These are phyloP conservation scores for Kalanchoe fedtschenkoi DNA, from an alignment of 164 flowering plant genomes.

Conservation along the genomic window DNA sequence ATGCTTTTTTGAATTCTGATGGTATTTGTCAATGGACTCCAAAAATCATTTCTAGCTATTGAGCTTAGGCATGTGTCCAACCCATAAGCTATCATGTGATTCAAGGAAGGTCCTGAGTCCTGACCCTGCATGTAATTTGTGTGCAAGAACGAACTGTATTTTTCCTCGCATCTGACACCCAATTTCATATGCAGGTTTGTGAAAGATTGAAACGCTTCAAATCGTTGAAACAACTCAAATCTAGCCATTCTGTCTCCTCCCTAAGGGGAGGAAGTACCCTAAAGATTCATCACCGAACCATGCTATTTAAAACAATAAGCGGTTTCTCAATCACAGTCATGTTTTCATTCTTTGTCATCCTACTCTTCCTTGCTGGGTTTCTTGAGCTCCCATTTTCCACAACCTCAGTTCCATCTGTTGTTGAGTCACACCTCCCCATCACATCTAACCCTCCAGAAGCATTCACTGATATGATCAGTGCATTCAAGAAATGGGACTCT, in stretches of 20 bases:
- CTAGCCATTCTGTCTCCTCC: background rate
- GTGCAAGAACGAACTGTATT: too few species aligned
- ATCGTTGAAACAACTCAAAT: background rate
- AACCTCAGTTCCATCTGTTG: constrained; percentile 23
- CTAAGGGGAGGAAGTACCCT: background rate
- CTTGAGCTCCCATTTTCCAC: constrained; percentile 8
- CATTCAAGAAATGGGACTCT: constrained; percentile 78
- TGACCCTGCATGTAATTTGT: too few species aligned
- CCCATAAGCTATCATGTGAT: too few species aligned
- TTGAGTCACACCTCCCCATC: constrained; percentile 7
- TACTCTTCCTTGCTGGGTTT: background rate
- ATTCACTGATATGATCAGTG: constrained; percentile 48
- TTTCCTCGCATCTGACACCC: background rate
- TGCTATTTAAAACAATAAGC: background rate
- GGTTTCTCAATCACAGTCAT: background rate
- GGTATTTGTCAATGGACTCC: too few species aligned
- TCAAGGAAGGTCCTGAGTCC: too few species aligned
- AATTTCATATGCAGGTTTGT: background rate
- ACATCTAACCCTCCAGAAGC: constrained; percentile 29
- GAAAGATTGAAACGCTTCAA: background rate
- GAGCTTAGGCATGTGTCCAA: too few species aligned
- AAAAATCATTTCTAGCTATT: too few species aligned
- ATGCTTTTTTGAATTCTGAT: too few species aligned
- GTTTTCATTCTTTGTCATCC: background rate
- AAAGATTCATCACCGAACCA: background rate